Conservation (phyloP, 2,329 filamentous ascomycete genomes). For the Ophiostoma piceae region DNA sequence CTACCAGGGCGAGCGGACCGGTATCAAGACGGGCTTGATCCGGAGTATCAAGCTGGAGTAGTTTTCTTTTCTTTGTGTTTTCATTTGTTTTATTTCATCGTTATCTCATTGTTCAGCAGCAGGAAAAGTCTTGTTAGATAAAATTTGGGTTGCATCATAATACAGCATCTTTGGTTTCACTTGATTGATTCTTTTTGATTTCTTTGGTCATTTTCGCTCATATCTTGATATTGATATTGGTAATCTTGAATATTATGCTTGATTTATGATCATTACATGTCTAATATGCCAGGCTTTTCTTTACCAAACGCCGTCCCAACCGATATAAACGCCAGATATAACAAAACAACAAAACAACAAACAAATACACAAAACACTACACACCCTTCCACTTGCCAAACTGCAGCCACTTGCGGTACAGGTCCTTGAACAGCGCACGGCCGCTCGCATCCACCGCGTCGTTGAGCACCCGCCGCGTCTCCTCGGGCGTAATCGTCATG, state of each 20-base stretch:
- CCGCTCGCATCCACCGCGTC: slow-evolving; percentile 57
- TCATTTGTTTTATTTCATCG: neutral
- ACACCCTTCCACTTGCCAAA: slow-evolving; percentile 62
- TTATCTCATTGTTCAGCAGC: neutral
- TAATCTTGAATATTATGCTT: neutral
- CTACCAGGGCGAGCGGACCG: slow-evolving; percentile 86
- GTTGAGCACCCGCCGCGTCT: slow-evolving; percentile 52
- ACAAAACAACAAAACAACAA: neutral
- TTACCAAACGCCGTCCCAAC: neutral
- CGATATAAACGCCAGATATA: neutral
- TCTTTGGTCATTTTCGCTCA: neutral
- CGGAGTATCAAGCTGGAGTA: slow-evolving; percentile 84
- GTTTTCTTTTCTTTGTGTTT: neutral
- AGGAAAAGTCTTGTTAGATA: slow-evolving; percentile 7
- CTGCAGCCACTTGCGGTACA: slow-evolving; percentile 56
- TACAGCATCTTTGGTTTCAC: neutral
- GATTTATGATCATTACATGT: neutral
- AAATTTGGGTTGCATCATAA: neutral
- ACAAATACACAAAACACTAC: slow-evolving; percentile 33
- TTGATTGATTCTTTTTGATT: neutral
- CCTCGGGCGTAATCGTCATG: slow-evolving; percentile 53
- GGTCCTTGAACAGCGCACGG: slow-evolving; percentile 52
- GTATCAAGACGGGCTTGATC: slow-evolving; percentile 89
- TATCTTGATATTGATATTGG: neutral
- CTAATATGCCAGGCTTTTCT: neutral